Conservation (phyloP, 2,329 filamentous ascomycete genomes). For the Madurella mycetomatis region DNA sequence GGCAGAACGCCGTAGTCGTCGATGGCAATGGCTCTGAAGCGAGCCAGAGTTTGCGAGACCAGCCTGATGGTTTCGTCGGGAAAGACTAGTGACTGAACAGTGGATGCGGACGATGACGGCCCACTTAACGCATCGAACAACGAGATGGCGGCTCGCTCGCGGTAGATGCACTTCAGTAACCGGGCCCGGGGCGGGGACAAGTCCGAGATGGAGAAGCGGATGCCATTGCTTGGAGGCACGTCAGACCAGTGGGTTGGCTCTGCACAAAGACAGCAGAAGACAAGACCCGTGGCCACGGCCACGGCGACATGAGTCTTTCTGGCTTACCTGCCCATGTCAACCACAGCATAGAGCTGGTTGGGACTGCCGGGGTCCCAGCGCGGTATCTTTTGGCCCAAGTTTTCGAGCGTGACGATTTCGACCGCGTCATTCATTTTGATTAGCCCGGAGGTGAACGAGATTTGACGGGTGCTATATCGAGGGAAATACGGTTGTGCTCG, state of each 20-base stretch:
- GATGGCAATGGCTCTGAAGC: conserved; percentile 66
- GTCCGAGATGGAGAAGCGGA: conserved; percentile 85
- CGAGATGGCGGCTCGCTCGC: conserved; percentile 74
- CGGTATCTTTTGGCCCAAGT: conserved; percentile 45
- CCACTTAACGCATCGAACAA: conserved; percentile 75
- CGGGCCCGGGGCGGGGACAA: conserved; percentile 67
- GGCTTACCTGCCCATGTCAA: conserved; percentile 56
- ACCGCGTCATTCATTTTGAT: conserved; percentile 32
- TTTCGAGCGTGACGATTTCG: conserved; percentile 49
- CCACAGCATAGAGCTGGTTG: conserved; percentile 52
- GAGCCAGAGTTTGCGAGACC: conserved; percentile 63
- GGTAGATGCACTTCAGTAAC: conserved; percentile 71
- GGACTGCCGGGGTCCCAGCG: conserved; percentile 43
- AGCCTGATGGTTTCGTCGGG: conserved; percentile 53
- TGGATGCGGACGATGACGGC: conserved; percentile 32
- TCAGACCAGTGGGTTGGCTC: conserved; percentile 4
- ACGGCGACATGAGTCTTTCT: conserved; percentile 12
- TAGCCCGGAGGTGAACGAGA: background rate
- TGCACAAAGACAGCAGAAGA: background rate
- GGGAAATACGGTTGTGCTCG: background rate
- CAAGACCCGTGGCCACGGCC: conserved; percentile 3
- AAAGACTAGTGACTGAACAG: conserved; percentile 37
- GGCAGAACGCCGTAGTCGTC: conserved; percentile 62
- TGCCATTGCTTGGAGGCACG: conserved; percentile 65
- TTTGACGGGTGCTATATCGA: background rate